These are phyloP conservation scores for Yamadazyma blattariae DNA, from an alignment of 1,139 yeast species.

Conservation along the genomic window DNA sequence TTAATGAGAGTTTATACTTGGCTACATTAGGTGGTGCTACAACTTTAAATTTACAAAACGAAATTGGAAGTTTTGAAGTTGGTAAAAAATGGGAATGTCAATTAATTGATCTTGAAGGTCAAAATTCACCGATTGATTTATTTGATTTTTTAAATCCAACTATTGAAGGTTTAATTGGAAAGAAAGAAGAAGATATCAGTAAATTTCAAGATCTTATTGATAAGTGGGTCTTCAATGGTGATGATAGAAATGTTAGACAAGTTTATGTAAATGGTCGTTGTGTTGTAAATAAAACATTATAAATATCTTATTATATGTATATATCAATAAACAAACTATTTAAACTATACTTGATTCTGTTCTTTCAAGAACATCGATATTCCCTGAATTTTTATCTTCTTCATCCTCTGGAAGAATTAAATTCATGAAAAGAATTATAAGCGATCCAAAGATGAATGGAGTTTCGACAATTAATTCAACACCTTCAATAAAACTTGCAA, in stretches of 20 bases:
- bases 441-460: slow-evolving; percentile 81
- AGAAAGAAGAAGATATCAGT: slow-evolving; percentile 25
- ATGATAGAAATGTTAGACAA: slow-evolving; percentile 75
- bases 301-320: too few species aligned
- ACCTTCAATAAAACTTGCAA: slow-evolving; percentile 75
- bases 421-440: slow-evolving; percentile 71
- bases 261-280: slow-evolving; percentile 83
- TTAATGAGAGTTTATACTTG: slow-evolving; percentile 71
- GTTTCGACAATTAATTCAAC: slow-evolving; percentile 82
- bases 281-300: slow-evolving; percentile 50
- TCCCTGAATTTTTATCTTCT: slow-evolving; percentile 58
- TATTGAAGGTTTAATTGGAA: slow-evolving; percentile 17
- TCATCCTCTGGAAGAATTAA: slow-evolving; percentile 67
- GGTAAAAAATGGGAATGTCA: slow-evolving; percentile 89
- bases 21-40: slow-evolving; percentile 91
- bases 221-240: slow-evolving; percentile 95
- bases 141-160: slow-evolving; percentile 80
- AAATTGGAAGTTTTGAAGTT: slow-evolving; percentile 65
- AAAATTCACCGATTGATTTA: slow-evolving; percentile 18
- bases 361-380: slow-evolving; percentile 44
- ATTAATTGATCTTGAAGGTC: slow-evolving; percentile 56
- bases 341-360: slow-evolving; percentile 28
- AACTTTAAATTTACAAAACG: slow-evolving; percentile 57
- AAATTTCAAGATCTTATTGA: slow-evolving; percentile 53
- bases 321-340: too few species aligned